Percentiles rank a stretch among this genome's conserved stretches.
Evolutionary conservation across 106 monocot genomes (phyloP).

Genomic region (Platanthera zijinensis): DNA sequence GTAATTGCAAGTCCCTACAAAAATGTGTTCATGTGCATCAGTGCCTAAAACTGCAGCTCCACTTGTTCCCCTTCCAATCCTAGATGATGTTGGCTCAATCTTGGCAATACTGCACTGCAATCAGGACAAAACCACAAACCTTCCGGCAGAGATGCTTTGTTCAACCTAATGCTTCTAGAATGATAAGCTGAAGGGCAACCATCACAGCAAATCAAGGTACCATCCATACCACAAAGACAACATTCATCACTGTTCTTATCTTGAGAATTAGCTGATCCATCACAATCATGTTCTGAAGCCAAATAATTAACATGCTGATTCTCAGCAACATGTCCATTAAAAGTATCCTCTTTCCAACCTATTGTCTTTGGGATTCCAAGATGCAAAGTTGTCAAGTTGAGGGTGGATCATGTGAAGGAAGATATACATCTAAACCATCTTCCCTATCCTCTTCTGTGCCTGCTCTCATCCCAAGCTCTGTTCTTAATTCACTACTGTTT

Average conservation of each 20-base stretch:
- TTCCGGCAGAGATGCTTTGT: constrained; percentile 62
- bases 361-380: constrained; percentile 25
- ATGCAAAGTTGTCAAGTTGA: constrained; percentile 25
- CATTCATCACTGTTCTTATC: constrained; percentile 91
- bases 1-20: constrained; percentile 80
- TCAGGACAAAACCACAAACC: constrained; percentile 87
- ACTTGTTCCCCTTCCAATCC: constrained; percentile 48
- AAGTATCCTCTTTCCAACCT: constrained; percentile 27
- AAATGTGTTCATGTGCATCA: constrained; percentile 53
- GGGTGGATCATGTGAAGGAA: constrained; percentile 16
- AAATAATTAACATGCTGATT: neutral
- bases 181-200: constrained; percentile 92
- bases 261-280: constrained; percentile 10
- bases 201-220: constrained; percentile 82
- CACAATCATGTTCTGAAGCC: neutral
- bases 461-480: constrained; percentile 48
- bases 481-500: constrained; percentile 47
- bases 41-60: constrained; percentile 69
- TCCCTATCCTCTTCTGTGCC: constrained; percentile 47
- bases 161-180: constrained; percentile 81
- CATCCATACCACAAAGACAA: constrained; percentile 88
- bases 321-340: neutral
- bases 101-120: constrained; percentile 48
- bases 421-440: neutral
- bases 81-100: constrained; percentile 28